Conservation (phyloP, 2,329 filamentous ascomycete genomes). For the Sarocladiaceae sp. region DNA sequence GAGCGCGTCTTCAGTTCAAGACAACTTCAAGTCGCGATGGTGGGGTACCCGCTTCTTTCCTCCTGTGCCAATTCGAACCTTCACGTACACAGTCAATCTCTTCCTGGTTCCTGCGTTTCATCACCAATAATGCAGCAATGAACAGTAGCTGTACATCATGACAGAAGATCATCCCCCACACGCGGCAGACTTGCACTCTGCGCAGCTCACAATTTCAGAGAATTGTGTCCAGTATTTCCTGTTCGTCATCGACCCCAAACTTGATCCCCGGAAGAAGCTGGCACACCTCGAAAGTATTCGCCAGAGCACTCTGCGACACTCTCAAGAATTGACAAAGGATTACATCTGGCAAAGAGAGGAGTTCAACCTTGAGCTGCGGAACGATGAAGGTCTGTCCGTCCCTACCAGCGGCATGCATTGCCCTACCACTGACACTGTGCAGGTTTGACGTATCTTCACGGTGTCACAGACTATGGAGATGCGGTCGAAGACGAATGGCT, state of each 20-base stretch:
- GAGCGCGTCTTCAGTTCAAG: too few relatives aligned
- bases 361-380: conserved; percentile 65
- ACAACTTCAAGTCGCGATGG: too few relatives aligned
- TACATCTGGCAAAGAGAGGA: conserved; percentile 94
- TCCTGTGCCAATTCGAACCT: too few relatives aligned
- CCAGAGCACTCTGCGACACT: conserved; percentile 58
- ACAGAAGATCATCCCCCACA: neutral
- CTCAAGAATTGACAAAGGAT: conserved; percentile 60
- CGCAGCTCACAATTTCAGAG: conserved; percentile 53
- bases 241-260: conserved; percentile 56
- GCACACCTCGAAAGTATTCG: conserved; percentile 65
- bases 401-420: neutral
- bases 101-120: too few relatives aligned
- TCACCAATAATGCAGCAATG: too few relatives aligned
- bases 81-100: too few relatives aligned
- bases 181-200: neutral
- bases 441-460: conserved; percentile 61
- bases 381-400: conserved; percentile 41
- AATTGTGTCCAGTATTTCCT: conserved; percentile 83
- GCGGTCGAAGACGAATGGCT: conserved; percentile 97
- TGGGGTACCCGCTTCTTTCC: too few relatives aligned
- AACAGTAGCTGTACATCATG: neutral
- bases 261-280: conserved; percentile 51
- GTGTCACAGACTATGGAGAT: conserved; percentile 82
- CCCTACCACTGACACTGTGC: neutral